Percentiles rank a stretch among this genome's conserved stretches.
These are phyloP conservation scores for Capsicum baccatum DNA, from an alignment of 257 asterid genomes.

Conservation along the genomic window DNA sequence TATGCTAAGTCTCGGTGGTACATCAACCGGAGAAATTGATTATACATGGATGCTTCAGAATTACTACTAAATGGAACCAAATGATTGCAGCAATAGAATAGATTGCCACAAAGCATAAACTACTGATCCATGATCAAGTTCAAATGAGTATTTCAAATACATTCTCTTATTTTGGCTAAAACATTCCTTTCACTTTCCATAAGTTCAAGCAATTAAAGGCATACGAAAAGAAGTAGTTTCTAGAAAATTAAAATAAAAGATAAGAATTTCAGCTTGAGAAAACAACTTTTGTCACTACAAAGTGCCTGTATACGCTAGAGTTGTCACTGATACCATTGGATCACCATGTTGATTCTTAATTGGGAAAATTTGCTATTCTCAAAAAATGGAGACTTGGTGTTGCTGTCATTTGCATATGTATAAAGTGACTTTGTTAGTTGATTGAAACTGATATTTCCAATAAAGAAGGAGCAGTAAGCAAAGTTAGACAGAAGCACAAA, in stretches of 20 bases:
- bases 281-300: neutral
- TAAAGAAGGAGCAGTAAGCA: neutral
- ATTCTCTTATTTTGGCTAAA: neutral
- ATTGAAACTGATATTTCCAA: neutral
- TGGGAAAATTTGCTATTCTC: neutral
- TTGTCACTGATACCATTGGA: neutral
- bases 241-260: neutral
- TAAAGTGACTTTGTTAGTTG: neutral
- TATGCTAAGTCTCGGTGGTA: constrained; percentile 30
- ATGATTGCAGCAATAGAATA: too few relatives aligned
- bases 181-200: neutral
- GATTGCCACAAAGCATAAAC: too few relatives aligned
- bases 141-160: neutral
- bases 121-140: too few relatives aligned
- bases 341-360: neutral
- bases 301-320: too few relatives aligned
- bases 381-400: neutral
- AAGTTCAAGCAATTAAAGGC: neutral
- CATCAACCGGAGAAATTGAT: constrained; percentile 52
- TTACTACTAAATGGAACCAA: too few relatives aligned
- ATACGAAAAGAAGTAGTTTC: neutral
- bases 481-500: neutral
- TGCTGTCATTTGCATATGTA: neutral
- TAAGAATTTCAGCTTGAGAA: neutral
- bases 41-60: constrained; percentile 43